Percentiles rank a stretch among this genome's conserved stretches.
Evolutionary conservation across 805 yeast genomes (phyloP).

Genomic region (Saccharomyces jurei): DNA sequence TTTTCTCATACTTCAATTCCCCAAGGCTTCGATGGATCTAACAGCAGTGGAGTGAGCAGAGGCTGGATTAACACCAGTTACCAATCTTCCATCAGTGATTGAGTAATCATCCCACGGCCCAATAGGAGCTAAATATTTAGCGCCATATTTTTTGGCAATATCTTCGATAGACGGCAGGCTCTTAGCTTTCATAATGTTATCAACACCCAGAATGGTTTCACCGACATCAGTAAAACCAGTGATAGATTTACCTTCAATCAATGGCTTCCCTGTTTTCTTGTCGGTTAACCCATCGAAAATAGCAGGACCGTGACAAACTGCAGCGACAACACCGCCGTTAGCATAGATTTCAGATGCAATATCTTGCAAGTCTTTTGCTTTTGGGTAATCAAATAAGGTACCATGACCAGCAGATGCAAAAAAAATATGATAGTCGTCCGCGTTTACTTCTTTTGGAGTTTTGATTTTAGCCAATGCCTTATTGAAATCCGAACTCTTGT

Average conservation of each 20-base stretch:
- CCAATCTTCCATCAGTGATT: constrained; percentile 48
- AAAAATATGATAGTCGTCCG: constrained; percentile 44
- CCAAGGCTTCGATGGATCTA: constrained; percentile 12
- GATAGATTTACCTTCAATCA: constrained; percentile 44
- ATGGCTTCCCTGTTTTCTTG: constrained; percentile 33
- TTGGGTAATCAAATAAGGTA: constrained; percentile 49
- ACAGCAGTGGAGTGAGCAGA: constrained; percentile 43
- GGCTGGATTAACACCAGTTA: constrained; percentile 62
- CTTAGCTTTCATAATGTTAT: constrained; percentile 21
- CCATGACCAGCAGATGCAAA: constrained; percentile 67
- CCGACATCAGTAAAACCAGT: constrained; percentile 58
- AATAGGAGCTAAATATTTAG: constrained; percentile 38
- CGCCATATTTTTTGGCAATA: constrained; percentile 35
- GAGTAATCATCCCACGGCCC: constrained; percentile 46
- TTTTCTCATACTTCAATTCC: constrained; percentile 2
- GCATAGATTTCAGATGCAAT: constrained; percentile 41
- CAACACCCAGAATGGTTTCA: constrained; percentile 31
- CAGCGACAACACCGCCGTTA: constrained; percentile 48
- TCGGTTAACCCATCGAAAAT: constrained; percentile 44
- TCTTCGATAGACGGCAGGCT: constrained; percentile 33
- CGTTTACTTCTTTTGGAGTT: constrained; percentile 41
- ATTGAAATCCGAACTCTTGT: constrained; percentile 35
- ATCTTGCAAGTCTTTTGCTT: constrained; percentile 38
- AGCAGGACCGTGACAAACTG: constrained; percentile 66
- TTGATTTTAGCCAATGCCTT: constrained; percentile 34